Evolutionary conservation across 495 filamentous ascomycete species (phyloP).

Genomic region (Penicillium verhagenii): DNA sequence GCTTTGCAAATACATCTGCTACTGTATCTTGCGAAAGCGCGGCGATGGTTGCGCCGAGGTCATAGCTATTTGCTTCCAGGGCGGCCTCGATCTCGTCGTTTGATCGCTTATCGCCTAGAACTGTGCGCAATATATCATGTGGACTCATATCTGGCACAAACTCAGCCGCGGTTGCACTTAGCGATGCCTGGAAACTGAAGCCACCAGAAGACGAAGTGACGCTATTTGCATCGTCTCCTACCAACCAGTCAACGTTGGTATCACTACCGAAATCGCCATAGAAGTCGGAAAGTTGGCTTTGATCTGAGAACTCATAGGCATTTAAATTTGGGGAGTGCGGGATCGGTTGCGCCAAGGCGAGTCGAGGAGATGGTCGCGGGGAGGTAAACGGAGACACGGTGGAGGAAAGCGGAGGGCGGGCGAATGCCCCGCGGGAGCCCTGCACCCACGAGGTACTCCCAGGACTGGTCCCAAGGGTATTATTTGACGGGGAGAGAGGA

Average conservation of each 20-base stretch:
- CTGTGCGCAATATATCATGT: conserved; percentile 95
- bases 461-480: conserved; percentile 77
- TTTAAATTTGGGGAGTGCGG: conserved; percentile 92
- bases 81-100: conserved; percentile 93
- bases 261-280: conserved; percentile 92
- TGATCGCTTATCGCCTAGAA: conserved; percentile 81
- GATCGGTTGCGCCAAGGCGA: conserved; percentile 91
- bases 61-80: conserved; percentile 85
- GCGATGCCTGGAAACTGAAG: conserved; percentile 58
- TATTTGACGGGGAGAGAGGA: conserved; percentile 67
- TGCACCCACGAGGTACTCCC: conserved; percentile 77
- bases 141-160: conserved; percentile 92
- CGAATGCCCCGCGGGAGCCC: conserved; percentile 63
- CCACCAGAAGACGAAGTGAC: conserved; percentile 69
- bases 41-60: conserved; percentile 85
- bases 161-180: conserved; percentile 77
- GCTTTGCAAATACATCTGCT: conserved; percentile 25
- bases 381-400: conserved; percentile 85
- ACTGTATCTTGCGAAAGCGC: conserved; percentile 70
- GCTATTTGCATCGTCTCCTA: conserved; percentile 83
- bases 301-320: conserved; percentile 85
- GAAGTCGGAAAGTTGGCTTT: conserved; percentile 73
- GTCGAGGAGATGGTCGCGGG: conserved; percentile 87
- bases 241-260: conserved; percentile 88
- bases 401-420: conserved; percentile 54